phyloP scores from a whole-genome alignment of 148 eudicot genomes.

The Rhododendron ovatum region DNA sequence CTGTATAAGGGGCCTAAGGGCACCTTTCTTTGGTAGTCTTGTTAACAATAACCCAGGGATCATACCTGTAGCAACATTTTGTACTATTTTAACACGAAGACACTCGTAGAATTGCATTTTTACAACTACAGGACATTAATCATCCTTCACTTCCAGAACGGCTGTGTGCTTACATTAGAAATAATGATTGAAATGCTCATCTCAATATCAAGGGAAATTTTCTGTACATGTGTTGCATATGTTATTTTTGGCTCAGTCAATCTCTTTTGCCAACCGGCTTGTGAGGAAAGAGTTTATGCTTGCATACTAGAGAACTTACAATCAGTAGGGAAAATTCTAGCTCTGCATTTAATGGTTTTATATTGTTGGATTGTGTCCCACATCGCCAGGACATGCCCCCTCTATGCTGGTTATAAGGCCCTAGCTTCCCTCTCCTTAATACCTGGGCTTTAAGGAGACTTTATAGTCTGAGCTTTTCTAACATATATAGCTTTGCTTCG shows the following conservation, averaged over 20 bases:
- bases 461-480: too few relatives aligned
- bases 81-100: background rate
- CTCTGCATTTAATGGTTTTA: background rate
- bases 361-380: too few relatives aligned
- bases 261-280: background rate
- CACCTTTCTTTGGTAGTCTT: background rate
- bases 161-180: background rate
- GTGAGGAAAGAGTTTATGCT: background rate
- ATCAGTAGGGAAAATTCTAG: background rate
- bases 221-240: background rate
- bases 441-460: too few relatives aligned
- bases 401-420: too few relatives aligned
- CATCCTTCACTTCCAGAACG: background rate
- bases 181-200: background rate
- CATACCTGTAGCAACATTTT: background rate
- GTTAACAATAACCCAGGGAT: background rate
- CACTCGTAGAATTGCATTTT: background rate
- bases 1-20: background rate
- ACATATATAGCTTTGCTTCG: background rate
- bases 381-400: too few relatives aligned
- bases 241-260: background rate
- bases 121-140: background rate
- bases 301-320: background rate
- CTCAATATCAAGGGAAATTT: background rate
- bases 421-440: too few relatives aligned